Evolutionary conservation across 495 filamentous ascomycete genomes (phyloP).

Genomic region (Daldinia caldariorum): DNA sequence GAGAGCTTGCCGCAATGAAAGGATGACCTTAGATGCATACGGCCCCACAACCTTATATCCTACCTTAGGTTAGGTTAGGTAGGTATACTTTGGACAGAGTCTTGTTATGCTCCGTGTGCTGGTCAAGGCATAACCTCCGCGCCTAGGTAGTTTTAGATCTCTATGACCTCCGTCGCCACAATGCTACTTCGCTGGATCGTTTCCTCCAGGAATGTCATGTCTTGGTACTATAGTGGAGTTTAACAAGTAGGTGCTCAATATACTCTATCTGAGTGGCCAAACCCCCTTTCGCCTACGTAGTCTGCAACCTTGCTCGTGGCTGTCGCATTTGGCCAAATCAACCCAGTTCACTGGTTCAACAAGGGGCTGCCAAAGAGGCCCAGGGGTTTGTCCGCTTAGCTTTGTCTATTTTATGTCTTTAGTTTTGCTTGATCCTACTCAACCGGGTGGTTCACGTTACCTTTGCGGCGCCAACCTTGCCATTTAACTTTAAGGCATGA

Average conservation of each 20-base stretch:
- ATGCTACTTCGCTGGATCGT: constrained; percentile 45
- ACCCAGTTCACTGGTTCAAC: constrained; percentile 27
- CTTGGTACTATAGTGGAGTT: constrained; percentile 31
- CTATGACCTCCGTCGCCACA: constrained; percentile 22
- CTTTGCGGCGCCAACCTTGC: constrained; percentile 21
- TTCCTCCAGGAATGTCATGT: constrained; percentile 41
- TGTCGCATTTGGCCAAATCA: constrained; percentile 32
- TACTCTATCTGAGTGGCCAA: constrained; percentile 30
- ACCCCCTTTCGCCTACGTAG: constrained; percentile 16
- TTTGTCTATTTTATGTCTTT: constrained; percentile 27
- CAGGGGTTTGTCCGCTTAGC: constrained; percentile 21
- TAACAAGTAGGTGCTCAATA: constrained; percentile 25
- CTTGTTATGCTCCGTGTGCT: constrained; percentile 6
- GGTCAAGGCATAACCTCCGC: constrained; percentile 14
- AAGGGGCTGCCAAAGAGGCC: constrained; percentile 16
- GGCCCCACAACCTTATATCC: constrained; percentile 25
- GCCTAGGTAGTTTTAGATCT: constrained; percentile 21
- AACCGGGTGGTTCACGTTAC: constrained; percentile 39
- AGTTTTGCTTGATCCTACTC: constrained; percentile 16
- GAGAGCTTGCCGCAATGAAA: constrained; percentile 31
- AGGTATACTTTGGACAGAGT: constrained; percentile 18
- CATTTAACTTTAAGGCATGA: constrained; percentile 27
- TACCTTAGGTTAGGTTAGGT: too few species aligned
- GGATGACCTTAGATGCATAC: constrained; percentile 39
- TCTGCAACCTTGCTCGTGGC: constrained; percentile 29